phyloP scores from a whole-genome alignment of 257 asterid species.

The Scutellaria galericulata region DNA sequence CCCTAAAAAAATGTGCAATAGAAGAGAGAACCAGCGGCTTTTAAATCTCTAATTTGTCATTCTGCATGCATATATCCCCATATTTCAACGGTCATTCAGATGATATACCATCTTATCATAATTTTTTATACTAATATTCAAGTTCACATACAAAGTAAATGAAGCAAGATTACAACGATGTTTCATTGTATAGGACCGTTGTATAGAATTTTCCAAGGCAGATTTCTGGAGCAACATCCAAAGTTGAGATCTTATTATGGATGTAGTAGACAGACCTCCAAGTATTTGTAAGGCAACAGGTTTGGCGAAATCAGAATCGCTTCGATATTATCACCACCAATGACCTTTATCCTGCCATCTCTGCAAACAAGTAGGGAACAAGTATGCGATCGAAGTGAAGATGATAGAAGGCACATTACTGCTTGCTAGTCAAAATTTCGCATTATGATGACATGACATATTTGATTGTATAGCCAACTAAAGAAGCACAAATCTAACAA shows the following conservation, averaged over 20 bases:
- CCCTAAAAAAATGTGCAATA: background rate
- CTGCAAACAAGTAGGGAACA: slow-evolving; percentile 46
- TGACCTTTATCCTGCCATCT: slow-evolving; percentile 92
- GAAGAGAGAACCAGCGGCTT: slow-evolving; percentile 7
- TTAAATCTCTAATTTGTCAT: background rate
- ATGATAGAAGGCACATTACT: slow-evolving; percentile 5
- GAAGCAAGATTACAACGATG: background rate
- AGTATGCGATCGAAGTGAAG: slow-evolving; percentile 26
- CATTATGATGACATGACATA: slow-evolving; percentile 1
- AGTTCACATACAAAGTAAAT: slow-evolving; percentile 9
- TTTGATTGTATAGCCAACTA: background rate
- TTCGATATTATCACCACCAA: slow-evolving; percentile 93
- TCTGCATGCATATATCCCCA: slow-evolving; percentile 6
- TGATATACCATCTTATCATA: slow-evolving; percentile 9
- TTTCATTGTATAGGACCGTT: background rate
- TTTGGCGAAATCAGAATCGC: slow-evolving; percentile 75
- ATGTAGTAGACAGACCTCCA: slow-evolving; percentile 62
- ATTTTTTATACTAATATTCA: background rate
- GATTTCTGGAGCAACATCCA: slow-evolving; percentile 6
- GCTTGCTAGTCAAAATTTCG: slow-evolving; percentile 12
- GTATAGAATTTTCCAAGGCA: background rate
- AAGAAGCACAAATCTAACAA: background rate
- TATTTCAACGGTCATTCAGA: background rate
- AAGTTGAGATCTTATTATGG: slow-evolving; percentile 8
- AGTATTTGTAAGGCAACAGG: slow-evolving; percentile 72